Evolutionary conservation across 78 protist species (phyloP).

Genomic region (Chrysochromulina parva): DNA sequence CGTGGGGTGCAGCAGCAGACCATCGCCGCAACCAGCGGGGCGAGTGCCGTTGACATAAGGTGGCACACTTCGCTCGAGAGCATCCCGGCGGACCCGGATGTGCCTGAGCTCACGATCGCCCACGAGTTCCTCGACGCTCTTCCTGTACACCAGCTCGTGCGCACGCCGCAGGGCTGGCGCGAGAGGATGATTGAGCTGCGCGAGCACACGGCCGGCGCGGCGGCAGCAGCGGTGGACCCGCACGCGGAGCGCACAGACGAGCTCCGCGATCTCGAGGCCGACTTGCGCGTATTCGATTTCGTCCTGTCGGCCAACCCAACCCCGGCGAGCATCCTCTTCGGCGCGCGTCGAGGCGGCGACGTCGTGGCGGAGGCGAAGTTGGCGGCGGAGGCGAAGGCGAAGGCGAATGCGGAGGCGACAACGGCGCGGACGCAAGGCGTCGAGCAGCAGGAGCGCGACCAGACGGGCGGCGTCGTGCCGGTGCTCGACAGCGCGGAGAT

Average conservation of each 20-base stretch:
- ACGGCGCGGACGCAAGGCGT: not conserved
- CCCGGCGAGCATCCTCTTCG: not conserved
- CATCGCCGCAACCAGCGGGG: not conserved
- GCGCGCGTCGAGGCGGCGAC: not conserved
- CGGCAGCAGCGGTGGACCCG: not conserved
- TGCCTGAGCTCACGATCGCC: not conserved
- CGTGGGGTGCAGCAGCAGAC: not conserved
- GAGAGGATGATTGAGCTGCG: not conserved
- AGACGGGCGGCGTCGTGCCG: not conserved
- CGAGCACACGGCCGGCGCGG: not conserved
- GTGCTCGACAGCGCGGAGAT: not conserved
- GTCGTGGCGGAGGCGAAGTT: no score
- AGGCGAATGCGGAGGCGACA: no score
- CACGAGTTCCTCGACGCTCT: slow-evolving; percentile 32
- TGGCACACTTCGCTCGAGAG: no score
- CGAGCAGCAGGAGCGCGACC: not conserved
- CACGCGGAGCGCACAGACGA: no score
- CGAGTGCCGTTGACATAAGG: not conserved
- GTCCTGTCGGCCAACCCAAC: not conserved
- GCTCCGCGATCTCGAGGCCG: not conserved
- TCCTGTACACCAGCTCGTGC: not conserved
- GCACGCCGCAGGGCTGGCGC: not conserved
- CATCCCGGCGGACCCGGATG: not conserved
- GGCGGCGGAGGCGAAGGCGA: no score
- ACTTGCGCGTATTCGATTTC: not conserved